Percentiles rank a stretch among this genome's conserved stretches.
These are phyloP conservation scores for Peronospora belbahrii DNA, from an alignment of 352 stramenopile species.

Conservation along the genomic window DNA sequence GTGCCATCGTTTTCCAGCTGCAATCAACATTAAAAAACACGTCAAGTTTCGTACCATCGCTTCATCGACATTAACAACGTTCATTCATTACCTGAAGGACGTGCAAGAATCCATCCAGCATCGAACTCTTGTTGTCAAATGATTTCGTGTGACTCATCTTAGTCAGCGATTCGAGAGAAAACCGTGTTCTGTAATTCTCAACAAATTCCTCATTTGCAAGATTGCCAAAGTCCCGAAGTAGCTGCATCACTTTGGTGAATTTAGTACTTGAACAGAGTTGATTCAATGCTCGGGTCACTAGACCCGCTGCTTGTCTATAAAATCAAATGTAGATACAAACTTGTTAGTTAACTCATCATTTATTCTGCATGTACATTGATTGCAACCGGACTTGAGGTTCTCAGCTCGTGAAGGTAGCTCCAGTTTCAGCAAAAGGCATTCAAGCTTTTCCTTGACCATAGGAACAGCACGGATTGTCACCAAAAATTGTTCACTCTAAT, in stretches of 20 bases:
- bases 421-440: constrained; percentile 25
- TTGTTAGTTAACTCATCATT: neutral
- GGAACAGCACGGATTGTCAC: constrained; percentile 17
- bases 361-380: neutral
- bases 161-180: constrained; percentile 21
- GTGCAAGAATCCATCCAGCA: constrained; percentile 19
- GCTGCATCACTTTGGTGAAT: constrained; percentile 11
- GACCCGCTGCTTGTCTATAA: constrained; percentile 15
- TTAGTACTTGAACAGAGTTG: constrained; percentile 20
- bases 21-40: neutral
- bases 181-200: constrained; percentile 6
- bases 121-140: constrained; percentile 12
- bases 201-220: constrained; percentile 17
- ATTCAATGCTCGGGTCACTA: constrained; percentile 26
- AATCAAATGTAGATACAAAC: neutral
- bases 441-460: constrained; percentile 21
- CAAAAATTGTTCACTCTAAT: constrained; percentile 26
- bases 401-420: constrained; percentile 17
- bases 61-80: neutral
- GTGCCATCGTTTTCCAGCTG: constrained; percentile 13
- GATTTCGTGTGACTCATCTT: constrained; percentile 17
- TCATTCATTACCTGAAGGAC: constrained; percentile 19
- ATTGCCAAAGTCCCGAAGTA: constrained; percentile 25
- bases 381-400: constrained; percentile 15
- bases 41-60: neutral